A percentile compares a stretch with the other conserved stretches of the same genome.
Conservation (phyloP, 805 yeast species). For the Wickerhamiella shivajii region DNA sequence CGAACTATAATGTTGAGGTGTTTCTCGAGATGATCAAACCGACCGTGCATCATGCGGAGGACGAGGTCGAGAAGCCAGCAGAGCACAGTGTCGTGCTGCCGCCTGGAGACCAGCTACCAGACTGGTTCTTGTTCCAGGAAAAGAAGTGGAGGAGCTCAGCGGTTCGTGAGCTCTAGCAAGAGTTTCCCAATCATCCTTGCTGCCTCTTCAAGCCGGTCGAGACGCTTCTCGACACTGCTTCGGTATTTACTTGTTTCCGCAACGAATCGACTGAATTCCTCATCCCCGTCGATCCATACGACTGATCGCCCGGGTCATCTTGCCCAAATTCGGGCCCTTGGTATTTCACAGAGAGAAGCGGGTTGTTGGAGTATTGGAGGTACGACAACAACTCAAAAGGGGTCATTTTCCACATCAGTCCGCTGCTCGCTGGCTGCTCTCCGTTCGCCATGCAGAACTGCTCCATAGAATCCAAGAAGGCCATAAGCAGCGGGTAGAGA, state of each 20-base stretch:
- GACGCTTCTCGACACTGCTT: not conserved
- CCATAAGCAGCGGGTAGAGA: no score
- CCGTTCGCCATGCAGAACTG: no score
- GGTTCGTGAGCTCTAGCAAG: not conserved
- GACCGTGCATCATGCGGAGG: constrained; percentile 36
- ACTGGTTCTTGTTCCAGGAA: constrained; percentile 57
- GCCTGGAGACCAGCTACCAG: constrained; percentile 46
- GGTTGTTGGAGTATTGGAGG: no score
- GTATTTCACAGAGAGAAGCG: constrained; percentile 6
- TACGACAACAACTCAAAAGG: no score
- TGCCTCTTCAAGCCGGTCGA: constrained; percentile 3
- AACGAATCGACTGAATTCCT: not conserved
- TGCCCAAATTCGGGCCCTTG: no score
- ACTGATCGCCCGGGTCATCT: constrained; percentile 1
- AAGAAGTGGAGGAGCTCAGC: constrained; percentile 26
- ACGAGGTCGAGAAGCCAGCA: constrained; percentile 32
- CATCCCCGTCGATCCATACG: not conserved
- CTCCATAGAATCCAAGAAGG: no score
- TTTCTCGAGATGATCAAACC: constrained; percentile 61
- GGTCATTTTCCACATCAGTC: no score
- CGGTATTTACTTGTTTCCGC: no score
- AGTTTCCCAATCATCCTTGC: constrained; percentile 1
- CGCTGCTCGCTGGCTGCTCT: no score
- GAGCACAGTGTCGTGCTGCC: constrained; percentile 35
- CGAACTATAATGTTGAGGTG: constrained; percentile 68